A percentile compares a stretch with the other conserved stretches of the same genome.
Evolutionary conservation across 2,329 filamentous ascomycete genomes (phyloP).

Genomic region (Sarocladium kiliense): DNA sequence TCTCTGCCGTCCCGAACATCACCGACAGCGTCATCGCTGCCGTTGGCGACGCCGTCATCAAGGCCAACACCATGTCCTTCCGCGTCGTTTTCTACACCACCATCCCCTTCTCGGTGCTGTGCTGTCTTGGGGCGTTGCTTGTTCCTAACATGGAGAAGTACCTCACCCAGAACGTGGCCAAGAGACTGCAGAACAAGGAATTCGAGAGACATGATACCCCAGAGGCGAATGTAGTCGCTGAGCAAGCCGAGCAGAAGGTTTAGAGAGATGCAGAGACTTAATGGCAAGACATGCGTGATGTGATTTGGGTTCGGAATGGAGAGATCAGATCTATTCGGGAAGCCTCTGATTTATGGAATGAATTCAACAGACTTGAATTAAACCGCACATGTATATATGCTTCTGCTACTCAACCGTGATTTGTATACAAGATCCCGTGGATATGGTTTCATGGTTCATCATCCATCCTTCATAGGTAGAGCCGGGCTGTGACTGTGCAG

Average conservation of each 20-base stretch:
- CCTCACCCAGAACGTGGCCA: slow-evolving; percentile 37
- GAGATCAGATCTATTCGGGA: too few relatives aligned
- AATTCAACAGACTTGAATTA: too few relatives aligned
- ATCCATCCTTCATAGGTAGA: too few relatives aligned
- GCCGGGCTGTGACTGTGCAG: too few relatives aligned
- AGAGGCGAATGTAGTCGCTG: neutral
- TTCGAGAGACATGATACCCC: slow-evolving; percentile 8
- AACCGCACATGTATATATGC: too few relatives aligned
- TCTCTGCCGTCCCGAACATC: slow-evolving; percentile 27
- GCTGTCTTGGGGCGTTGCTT: slow-evolving; percentile 31
- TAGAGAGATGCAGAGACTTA: neutral
- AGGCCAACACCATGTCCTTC: slow-evolving; percentile 38
- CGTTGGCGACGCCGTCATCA: slow-evolving; percentile 27
- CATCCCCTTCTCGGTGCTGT: slow-evolving; percentile 33
- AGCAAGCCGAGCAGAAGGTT: neutral
- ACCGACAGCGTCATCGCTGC: slow-evolving; percentile 26
- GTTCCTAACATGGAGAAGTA: slow-evolving; percentile 37
- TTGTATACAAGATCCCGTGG: too few relatives aligned
- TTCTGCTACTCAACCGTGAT: too few relatives aligned
- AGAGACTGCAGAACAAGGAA: slow-evolving; percentile 29
- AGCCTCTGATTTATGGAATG: too few relatives aligned
- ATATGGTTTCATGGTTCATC: too few relatives aligned
- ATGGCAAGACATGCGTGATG: too few relatives aligned
- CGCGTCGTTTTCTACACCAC: slow-evolving; percentile 35
- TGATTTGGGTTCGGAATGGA: too few relatives aligned